Evolutionary conservation across 179 eudicot species (phyloP).

Genomic region (Spinacia oleracea): DNA sequence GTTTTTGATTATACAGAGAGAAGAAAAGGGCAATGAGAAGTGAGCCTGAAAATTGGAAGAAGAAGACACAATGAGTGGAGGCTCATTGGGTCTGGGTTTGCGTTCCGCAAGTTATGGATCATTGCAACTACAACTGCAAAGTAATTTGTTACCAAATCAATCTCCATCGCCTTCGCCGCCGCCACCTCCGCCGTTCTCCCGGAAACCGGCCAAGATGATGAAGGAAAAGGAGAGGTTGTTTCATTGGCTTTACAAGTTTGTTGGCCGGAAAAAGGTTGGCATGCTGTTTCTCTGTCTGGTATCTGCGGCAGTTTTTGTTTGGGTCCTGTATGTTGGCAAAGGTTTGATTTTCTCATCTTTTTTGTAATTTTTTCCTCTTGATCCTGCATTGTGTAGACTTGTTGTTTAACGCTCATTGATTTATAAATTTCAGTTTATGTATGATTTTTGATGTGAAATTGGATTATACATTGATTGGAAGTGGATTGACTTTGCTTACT

Average conservation of each 20-base stretch:
- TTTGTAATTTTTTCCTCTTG: background rate
- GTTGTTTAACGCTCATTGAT: slow-evolving; percentile 7
- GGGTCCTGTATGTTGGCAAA: slow-evolving; percentile 87
- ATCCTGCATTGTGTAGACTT: slow-evolving; percentile 29
- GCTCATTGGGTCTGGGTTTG: slow-evolving; percentile 94
- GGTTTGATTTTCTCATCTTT: slow-evolving; percentile 48
- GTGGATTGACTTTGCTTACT: slow-evolving; percentile 13
- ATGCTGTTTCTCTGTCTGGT: slow-evolving; percentile 80
- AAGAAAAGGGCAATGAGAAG: slow-evolving; percentile 54
- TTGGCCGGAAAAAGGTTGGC: slow-evolving; percentile 81
- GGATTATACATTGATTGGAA: slow-evolving; percentile 13
- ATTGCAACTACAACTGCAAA: slow-evolving; percentile 67
- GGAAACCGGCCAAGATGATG: slow-evolving; percentile 66
- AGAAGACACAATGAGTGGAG: slow-evolving; percentile 63
- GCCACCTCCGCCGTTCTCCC: slow-evolving; percentile 34
- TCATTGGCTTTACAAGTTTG: slow-evolving; percentile 68
- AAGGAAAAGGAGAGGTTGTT: slow-evolving; percentile 81
- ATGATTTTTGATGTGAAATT: background rate
- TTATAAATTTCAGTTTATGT: slow-evolving; percentile 2
- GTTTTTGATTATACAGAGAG: background rate
- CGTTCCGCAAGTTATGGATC: slow-evolving; percentile 90
- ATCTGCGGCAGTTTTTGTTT: slow-evolving; percentile 71
- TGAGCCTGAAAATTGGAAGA: slow-evolving; percentile 32
- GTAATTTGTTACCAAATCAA: slow-evolving; percentile 42
- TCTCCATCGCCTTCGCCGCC: slow-evolving; percentile 44